phyloP scores from a whole-genome alignment of 805 yeast species.

The Torulaspora quercuum region DNA sequence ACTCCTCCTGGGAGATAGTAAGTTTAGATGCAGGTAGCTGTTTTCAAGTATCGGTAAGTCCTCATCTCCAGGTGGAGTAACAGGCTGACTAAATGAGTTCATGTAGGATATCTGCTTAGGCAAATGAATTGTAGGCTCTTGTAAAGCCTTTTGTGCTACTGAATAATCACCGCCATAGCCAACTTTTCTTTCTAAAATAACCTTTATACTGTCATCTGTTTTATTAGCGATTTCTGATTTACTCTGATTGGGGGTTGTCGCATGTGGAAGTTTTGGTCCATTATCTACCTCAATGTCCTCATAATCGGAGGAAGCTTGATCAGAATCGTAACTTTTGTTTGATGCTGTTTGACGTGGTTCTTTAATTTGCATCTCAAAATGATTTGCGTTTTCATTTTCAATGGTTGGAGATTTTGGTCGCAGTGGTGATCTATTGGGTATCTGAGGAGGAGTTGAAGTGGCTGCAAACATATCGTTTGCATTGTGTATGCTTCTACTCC shows the following conservation, averaged over 20 bases:
- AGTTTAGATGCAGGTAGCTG: slow-evolving; percentile 2
- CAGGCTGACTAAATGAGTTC: slow-evolving; percentile 11
- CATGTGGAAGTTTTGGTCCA: not conserved
- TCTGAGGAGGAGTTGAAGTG: slow-evolving; percentile 21
- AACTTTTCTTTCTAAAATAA: slow-evolving; percentile 15
- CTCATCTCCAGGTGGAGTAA: slow-evolving; percentile 8
- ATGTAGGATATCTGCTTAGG: slow-evolving; percentile 10
- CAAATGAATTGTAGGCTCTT: too few relatives aligned
- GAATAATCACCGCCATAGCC: too few relatives aligned
- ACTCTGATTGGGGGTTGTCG: too few relatives aligned
- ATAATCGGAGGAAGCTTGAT: slow-evolving; percentile 2
- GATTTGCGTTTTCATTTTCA: not conserved
- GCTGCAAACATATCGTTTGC: slow-evolving; percentile 23
- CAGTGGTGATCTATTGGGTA: slow-evolving; percentile 25
- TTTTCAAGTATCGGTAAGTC: slow-evolving; percentile 1
- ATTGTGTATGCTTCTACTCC: slow-evolving; percentile 32
- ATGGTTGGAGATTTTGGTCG: slow-evolving; percentile 15
- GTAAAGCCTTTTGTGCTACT: too few relatives aligned
- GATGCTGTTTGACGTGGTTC: not conserved
- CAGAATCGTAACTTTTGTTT: not conserved
- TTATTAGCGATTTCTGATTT: slow-evolving; percentile 5
- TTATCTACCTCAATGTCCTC: not conserved
- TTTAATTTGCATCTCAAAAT: not conserved
- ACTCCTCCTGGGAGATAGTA: slow-evolving; percentile 27
- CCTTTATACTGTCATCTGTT: slow-evolving; percentile 19